Base-by-base conservation (phyloP, 2,329 filamentous ascomycete species). In the Phoma sp. region DNA sequence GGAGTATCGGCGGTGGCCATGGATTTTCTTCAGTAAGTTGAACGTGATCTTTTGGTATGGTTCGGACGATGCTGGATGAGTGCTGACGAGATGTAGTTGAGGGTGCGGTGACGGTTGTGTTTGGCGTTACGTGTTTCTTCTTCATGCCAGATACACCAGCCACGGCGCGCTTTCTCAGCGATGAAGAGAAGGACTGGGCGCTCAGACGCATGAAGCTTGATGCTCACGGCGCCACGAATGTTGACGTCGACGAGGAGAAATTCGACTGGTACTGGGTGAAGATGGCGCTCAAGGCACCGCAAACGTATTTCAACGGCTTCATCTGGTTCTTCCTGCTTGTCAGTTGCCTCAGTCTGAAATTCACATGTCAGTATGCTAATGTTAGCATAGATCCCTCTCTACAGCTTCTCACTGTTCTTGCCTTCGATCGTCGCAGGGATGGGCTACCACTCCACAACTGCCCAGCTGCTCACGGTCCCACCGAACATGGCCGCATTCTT, bases 71-170 rank as follows among this genome's bases (percentile, higher is more conserved):
- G 11, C 3, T 18, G 7, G 2, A 18, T 12, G 7, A 30, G 5
- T 7, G n/a, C 40, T 48, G 7, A 49, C 12, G 0, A 69, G 68
- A 37, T 75, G 70, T 72, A 59, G 67, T 75, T 17, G 69, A 72
- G 56, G 69, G 71, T 4, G 66, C 59, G 0, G 59, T 66, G 7
- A 73, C 67, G 0, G 55, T 71, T 3, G 37, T 67, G 9, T 69
- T 71, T 2, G 83, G 82, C 5, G 62, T 80, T 4, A 65, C 72
- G 2, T 74, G 82, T 6, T 81, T 79, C 62, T 83, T 85, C 49
- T 56, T 80, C 1, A 74, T 85, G 2, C 82, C 82, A 1, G 81
- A 85, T 55, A 84, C 63, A 0, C 68, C 70, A 2, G 59, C 60
- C 7, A 63, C 64, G 7, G 76, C 79, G n/a, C 60, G 61, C 3